Percentiles rank a stretch among this genome's conserved stretches.
Evolutionary conservation across 306 rosid species (phyloP).

Genomic region (Acacia crassicarpa): DNA sequence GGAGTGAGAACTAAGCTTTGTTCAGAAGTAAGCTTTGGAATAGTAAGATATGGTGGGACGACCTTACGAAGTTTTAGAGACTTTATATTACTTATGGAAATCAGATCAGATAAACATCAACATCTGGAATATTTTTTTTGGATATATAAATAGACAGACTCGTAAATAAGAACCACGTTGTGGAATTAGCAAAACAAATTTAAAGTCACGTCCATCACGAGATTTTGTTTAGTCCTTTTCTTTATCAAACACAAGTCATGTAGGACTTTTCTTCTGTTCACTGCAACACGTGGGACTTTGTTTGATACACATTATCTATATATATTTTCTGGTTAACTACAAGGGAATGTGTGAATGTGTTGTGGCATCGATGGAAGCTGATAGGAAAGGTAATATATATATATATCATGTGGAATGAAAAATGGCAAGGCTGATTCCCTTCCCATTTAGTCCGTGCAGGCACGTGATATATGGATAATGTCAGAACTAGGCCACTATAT

Average conservation of each 20-base stretch:
- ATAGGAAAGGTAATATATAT: background rate
- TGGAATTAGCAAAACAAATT: background rate
- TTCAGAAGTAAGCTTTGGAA: conserved; percentile 14
- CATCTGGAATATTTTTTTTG: background rate
- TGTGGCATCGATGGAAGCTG: background rate
- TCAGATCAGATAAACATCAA: conserved; percentile 9
- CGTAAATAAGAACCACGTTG: conserved; percentile 13
- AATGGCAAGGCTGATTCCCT: background rate
- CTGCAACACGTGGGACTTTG: conserved; percentile 17
- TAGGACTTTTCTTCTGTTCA: conserved; percentile 28
- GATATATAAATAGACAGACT: background rate
- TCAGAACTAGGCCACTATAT: background rate
- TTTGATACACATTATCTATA: background rate
- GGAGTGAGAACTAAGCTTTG: conserved; percentile 26
- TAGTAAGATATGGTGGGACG: conserved; percentile 26
- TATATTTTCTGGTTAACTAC: background rate
- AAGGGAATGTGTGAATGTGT: conserved; percentile 31
- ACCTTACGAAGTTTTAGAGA: background rate
- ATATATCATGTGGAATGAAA: conserved; percentile 7
- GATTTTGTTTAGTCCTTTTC: background rate
- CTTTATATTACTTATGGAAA: background rate
- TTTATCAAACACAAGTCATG: conserved; percentile 21
- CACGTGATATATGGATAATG: conserved; percentile 1
- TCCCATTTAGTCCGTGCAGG: background rate
- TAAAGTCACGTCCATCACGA: background rate